A percentile compares a stretch with the other conserved stretches of the same genome.
These are phyloP conservation scores for Chaetomiaceae sp. DNA, from an alignment of 2,329 filamentous ascomycete genomes.

Conservation along the genomic window DNA sequence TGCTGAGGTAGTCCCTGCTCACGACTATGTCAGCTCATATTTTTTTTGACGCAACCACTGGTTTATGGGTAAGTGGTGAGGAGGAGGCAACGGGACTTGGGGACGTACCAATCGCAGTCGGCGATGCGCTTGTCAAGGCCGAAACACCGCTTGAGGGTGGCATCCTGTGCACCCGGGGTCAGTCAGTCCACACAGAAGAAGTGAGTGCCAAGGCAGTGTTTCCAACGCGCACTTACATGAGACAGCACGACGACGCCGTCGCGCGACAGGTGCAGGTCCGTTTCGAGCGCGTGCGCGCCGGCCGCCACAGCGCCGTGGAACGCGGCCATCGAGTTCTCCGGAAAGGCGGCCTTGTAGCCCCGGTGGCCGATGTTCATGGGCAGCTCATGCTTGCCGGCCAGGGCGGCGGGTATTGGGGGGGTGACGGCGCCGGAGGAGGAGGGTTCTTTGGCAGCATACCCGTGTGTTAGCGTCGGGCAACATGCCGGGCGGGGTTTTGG, in stretches of 20 bases:
- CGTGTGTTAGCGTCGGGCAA: too few relatives aligned
- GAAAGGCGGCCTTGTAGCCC: conserved; percentile 68
- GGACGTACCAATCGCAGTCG: conserved; percentile 76
- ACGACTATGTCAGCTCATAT: too few relatives aligned
- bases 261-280: conserved; percentile 74
- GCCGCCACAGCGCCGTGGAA: conserved; percentile 68
- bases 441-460: too few relatives aligned
- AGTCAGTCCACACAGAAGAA: too few relatives aligned
- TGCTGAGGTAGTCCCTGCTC: conserved; percentile 63
- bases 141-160: conserved; percentile 72
- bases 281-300: conserved; percentile 78
- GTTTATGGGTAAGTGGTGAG: too few relatives aligned
- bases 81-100: too few relatives aligned
- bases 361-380: conserved; percentile 74
- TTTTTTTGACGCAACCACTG: too few relatives aligned
- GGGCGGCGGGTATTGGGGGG: too few relatives aligned
- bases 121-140: conserved; percentile 65
- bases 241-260: conserved; percentile 82
- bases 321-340: conserved; percentile 80
- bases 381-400: conserved; percentile 30
- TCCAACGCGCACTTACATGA: conserved; percentile 49
- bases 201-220: too few relatives aligned
- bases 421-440: too few relatives aligned
- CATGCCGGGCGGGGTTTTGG: too few relatives aligned
- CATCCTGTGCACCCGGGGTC: too few relatives aligned